These are phyloP conservation scores for Corynespora cassiicola DNA, from an alignment of 2,329 filamentous ascomycete genomes.

Conservation along the genomic window DNA sequence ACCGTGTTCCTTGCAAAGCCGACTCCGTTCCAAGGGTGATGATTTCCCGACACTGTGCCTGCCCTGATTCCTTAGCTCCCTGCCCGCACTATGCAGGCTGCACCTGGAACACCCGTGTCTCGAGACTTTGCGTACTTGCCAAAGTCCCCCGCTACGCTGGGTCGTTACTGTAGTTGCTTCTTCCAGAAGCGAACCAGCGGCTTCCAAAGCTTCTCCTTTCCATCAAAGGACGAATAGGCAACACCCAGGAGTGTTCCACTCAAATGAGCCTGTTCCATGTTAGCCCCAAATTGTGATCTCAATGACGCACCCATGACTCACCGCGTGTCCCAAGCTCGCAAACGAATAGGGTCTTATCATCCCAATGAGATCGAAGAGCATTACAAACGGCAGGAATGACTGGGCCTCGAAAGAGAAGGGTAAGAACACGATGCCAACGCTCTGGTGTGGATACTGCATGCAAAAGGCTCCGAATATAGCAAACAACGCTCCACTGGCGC, in stretches of 20 bases:
- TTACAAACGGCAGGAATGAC: slow-evolving; percentile 35
- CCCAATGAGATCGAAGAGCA: slow-evolving; percentile 41
- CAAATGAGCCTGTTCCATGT: slow-evolving; percentile 38
- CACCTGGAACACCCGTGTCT: too few relatives aligned
- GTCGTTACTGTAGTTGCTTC: slow-evolving; percentile 20
- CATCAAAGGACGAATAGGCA: slow-evolving; percentile 41
- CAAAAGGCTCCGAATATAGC: slow-evolving; percentile 25
- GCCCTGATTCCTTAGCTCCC: too few relatives aligned
- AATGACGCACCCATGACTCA: slow-evolving; percentile 19
- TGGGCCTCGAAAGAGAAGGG: slow-evolving; percentile 38
- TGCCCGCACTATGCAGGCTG: too few relatives aligned
- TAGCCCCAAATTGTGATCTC: slow-evolving; percentile 9
- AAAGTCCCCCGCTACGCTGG: too few relatives aligned
- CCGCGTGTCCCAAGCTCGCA: slow-evolving; percentile 41
- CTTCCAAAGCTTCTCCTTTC: slow-evolving; percentile 40
- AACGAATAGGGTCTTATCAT: slow-evolving; percentile 35
- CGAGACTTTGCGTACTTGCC: too few relatives aligned
- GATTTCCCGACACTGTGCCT: too few relatives aligned
- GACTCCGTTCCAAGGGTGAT: too few relatives aligned
- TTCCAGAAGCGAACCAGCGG: slow-evolving; percentile 39
- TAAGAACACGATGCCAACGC: slow-evolving; percentile 40
- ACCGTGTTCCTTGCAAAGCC: too few relatives aligned
- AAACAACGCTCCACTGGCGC: too few relatives aligned
- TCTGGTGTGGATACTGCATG: slow-evolving; percentile 36
- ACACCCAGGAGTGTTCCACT: slow-evolving; percentile 35